Conservation (phyloP, 352 stramenopile genomes). For the Pythium sukuiense region DNA sequence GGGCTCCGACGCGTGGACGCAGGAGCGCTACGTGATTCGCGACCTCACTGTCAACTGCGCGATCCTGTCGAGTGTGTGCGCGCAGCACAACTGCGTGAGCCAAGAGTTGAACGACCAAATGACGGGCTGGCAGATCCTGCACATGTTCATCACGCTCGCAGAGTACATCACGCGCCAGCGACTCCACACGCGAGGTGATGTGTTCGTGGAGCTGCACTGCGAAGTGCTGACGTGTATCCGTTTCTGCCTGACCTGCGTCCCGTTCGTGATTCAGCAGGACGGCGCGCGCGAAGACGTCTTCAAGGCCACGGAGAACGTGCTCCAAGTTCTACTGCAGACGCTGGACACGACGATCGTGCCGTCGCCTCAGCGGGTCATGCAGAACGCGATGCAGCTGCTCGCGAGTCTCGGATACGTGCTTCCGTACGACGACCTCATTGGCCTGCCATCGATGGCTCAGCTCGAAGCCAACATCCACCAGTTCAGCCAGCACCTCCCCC, state of each 20-base stretch:
- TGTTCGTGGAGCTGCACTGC: constrained; percentile 29
- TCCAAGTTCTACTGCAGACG: constrained; percentile 31
- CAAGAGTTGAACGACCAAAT: constrained; percentile 28
- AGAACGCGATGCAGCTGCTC: constrained; percentile 34
- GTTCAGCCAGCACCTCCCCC: constrained; percentile 69
- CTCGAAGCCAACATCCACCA: constrained; percentile 69
- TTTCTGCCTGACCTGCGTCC: constrained; percentile 32
- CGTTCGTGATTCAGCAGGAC: constrained; percentile 27
- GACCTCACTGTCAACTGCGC: constrained; percentile 33
- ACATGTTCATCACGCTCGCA: constrained; percentile 30
- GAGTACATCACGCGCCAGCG: constrained; percentile 32
- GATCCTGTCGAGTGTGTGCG: constrained; percentile 32
- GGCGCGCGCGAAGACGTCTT: constrained; percentile 27
- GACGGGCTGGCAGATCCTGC: constrained; percentile 31
- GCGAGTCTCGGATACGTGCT: constrained; percentile 34
- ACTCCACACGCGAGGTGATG: constrained; percentile 29
- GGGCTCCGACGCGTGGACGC: constrained; percentile 21
- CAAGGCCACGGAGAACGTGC: constrained; percentile 26
- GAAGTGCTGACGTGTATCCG: constrained; percentile 27
- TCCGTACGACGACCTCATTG: constrained; percentile 63
- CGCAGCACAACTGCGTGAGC: constrained; percentile 33
- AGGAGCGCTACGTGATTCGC: constrained; percentile 28
- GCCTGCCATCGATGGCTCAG: constrained; percentile 68
- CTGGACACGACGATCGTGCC: constrained; percentile 38
- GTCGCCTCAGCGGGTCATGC: constrained; percentile 33